Conservation (phyloP, 441 rosid species). For the Croton laevigatus region DNA sequence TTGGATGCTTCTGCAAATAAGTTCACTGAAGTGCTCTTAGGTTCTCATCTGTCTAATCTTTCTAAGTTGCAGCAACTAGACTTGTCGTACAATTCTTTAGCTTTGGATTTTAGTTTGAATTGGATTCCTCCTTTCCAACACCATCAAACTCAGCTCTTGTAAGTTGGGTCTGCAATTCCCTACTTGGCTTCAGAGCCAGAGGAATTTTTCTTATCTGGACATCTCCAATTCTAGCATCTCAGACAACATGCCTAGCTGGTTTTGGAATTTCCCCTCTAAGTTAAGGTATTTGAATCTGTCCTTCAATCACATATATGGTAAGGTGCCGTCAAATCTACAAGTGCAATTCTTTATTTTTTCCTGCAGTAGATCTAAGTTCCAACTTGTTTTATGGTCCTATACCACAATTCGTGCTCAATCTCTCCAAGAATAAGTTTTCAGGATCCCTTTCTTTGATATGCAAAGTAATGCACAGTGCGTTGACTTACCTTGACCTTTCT, state of each 20-base stretch:
- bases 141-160: conserved; percentile 8
- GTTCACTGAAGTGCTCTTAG: not conserved
- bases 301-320: not conserved
- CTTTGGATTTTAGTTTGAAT: not conserved
- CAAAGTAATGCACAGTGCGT: not conserved
- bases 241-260: conserved; percentile 9
- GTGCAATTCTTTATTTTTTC: not conserved
- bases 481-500: conserved; percentile 21
- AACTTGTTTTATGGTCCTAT: conserved; percentile 20
- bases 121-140: conserved; percentile 6
- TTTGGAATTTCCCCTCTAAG: conserved; percentile 14
- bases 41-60: conserved; percentile 14
- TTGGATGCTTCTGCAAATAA: conserved; percentile 12
- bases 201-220: conserved; percentile 1
- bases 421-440: conserved; percentile 17
- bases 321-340: not conserved
- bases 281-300: conserved; percentile 5
- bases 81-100: conserved; percentile 17
- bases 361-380: conserved; percentile 18
- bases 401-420: conserved; percentile 10
- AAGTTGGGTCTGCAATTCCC: conserved; percentile 10
- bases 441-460: conserved; percentile 24
- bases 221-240: conserved; percentile 16
- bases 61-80: conserved; percentile 13
- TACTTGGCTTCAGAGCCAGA: conserved; percentile 7